Base-by-base conservation (phyloP, 2,329 filamentous ascomycete species). In the Alternaria tenuissima region DNA sequence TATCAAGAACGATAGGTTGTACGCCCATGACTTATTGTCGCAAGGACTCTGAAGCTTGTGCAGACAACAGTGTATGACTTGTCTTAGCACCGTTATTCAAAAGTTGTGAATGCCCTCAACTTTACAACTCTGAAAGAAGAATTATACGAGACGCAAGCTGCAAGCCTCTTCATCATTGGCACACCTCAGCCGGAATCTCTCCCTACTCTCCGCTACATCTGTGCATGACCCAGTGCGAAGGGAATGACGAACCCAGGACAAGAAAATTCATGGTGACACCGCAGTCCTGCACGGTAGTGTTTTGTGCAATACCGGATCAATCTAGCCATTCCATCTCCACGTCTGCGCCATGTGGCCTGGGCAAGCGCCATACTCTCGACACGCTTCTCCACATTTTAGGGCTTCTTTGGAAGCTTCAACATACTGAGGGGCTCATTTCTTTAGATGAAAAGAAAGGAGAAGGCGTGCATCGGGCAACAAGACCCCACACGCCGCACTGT, bases 321-420 rank as follows among this genome's bases (percentile, higher is more conserved):
- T 62, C 26, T 59, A 65, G 55, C 61, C 57, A 49, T 44, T 46
- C 49, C 56, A 62, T 57, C 42, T 57, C 48, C 51, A 61, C 49
- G 62, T 60, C 62, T 68, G 64, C 65, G 62, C 58, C 59, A 62
- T 60, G 53, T 59, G 54, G 52, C 52, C 61, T 52, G 57, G 60
- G 58, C 66, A 48, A 44, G 44, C 47, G 46, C 63, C 57, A 57
- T 55, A 46, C 20, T 48, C 67, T 73, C 71, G 69, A 70, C 68
- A 51, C 32, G 38, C 67, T 70, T 68, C 70, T 71, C 73, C 71
- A 70, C 71, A 73, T 64, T 68, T 68, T 66, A 62, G 62, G 62
- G 52, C 56, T 56, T 62, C 52, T 49, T 49, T 57, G 30, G 34
- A 62, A 53, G 52, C 52, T 48, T 58, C 51, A 43, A 63, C 51